Base-by-base conservation (phyloP, 1,139 yeast genomes). In the Pichia norvegensis region DNA sequence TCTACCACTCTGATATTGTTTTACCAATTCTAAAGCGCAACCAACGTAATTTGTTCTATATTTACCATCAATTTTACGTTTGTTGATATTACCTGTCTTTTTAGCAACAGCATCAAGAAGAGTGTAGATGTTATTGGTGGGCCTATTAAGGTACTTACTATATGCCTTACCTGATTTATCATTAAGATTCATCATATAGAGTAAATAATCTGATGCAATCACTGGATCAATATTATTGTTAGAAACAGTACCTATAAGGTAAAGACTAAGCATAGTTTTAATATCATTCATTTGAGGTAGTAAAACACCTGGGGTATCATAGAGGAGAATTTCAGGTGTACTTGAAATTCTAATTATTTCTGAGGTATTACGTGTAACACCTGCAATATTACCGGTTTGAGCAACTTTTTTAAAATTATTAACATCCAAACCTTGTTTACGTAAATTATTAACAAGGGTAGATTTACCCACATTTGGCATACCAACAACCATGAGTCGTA, bases 381-480 rank as follows among this genome's bases (percentile, higher is more conserved):
- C 98, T 0, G 97, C 96, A 55, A 78, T 82, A 9, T 85, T 84
- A 0, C 97, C 96, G 0, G 95, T 87, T 46, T 67, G 67, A 0
- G 95, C 97, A 1, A 86, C 97, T 58, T 84, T 84, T 29, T 42
- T 52, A 6, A 49, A 43, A 7, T 31, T 29, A 10, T 41, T 35
- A 7, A 33, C 13, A 20, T 43, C 36, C 45, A 69, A 62, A 2
- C 87, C 86, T 2, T 74, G 75, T 21, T 70, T 69, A 47, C 97
- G 67, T 44, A 92, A 66, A 0, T 83, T 73, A 60, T 92, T 92
- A 13, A 90, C 82, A 47, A 92, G 66, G 0, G 63, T 84, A n/a
- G 95, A 85, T 63, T 92, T 92, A 1, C 98, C 98, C n/a, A 88
- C 95, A 62, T 92, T 92, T 1, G 98, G 98, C 95, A 92, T 85